Evolutionary conservation across 768 basidiomycete species (phyloP).

Genomic region (Clathrus columnatus): DNA sequence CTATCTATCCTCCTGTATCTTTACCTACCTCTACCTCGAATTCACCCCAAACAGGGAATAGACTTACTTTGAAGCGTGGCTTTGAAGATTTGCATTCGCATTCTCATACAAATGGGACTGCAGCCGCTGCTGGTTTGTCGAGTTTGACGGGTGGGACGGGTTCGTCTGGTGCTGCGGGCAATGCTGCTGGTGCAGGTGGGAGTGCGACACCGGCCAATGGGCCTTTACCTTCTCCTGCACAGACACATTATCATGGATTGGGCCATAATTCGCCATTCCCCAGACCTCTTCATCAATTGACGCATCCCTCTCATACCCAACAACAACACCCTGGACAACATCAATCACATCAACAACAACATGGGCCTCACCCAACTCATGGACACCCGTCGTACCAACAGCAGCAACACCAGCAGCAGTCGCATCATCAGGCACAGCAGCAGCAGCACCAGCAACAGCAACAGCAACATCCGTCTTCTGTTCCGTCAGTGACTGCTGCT

Average conservation of each 20-base stretch:
- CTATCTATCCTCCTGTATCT: constrained; percentile 5
- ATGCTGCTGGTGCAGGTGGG: background rate
- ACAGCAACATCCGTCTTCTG: background rate
- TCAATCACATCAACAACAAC: background rate
- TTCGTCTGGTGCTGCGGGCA: background rate
- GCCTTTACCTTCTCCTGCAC: constrained; percentile 1
- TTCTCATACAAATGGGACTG: background rate
- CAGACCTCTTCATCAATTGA: background rate
- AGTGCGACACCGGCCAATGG: background rate
- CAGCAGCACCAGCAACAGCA: background rate
- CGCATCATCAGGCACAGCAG: background rate
- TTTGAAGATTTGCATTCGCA: background rate
- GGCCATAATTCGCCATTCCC: constrained; percentile 8
- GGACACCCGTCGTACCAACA: background rate
- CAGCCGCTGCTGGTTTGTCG: background rate
- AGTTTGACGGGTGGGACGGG: background rate
- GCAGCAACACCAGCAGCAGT: background rate
- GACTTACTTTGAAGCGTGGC: constrained; percentile 1
- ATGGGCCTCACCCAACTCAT: background rate
- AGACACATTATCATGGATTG: constrained; percentile 4
- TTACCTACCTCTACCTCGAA: constrained; percentile 6
- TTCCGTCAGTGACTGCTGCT: background rate
- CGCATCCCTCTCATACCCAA: constrained; percentile 3
- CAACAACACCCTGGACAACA: constrained; percentile 2
- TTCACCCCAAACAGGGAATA: constrained; percentile 5